phyloP scores from a whole-genome alignment of 2,329 filamentous ascomycete genomes.

The Fusarium algeriense region DNA sequence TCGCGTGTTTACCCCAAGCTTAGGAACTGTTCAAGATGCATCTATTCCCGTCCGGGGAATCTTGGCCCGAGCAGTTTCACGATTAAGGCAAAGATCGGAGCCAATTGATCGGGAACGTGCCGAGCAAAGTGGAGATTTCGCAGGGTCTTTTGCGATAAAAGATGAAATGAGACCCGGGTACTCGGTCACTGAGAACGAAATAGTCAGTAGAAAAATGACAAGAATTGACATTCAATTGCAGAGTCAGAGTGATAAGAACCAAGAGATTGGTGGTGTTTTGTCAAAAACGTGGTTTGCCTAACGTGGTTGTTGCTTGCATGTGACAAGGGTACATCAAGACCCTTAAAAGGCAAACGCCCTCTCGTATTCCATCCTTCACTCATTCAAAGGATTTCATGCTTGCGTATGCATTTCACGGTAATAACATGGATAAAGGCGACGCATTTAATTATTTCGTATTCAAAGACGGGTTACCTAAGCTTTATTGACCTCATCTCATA shows the following conservation, averaged over 20 bases:
- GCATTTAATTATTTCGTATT: neutral
- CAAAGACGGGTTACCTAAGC: neutral
- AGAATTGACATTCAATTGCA: neutral
- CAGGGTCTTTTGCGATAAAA: conserved; percentile 2
- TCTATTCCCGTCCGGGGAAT: conserved; percentile 20
- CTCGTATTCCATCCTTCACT: neutral
- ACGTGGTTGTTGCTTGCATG: neutral
- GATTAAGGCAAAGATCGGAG: conserved; percentile 28
- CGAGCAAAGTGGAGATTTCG: conserved; percentile 19
- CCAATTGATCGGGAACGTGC: conserved; percentile 51
- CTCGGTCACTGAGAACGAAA: conserved; percentile 33
- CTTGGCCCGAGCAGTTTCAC: conserved; percentile 27
- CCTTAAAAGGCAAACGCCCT: neutral
- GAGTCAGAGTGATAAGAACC: neutral
- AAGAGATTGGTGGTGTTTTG: neutral
- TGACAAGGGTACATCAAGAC: neutral
- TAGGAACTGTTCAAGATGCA: neutral
- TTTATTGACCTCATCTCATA: neutral
- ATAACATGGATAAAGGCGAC: neutral
- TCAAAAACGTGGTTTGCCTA: neutral
- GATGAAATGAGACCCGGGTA: neutral
- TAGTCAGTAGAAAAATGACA: neutral
- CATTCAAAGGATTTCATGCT: neutral
- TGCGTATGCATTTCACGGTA: neutral
- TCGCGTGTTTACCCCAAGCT: conserved; percentile 17